Base-by-base conservation (phyloP, 192 early-diverging fungal species). In the Linnemannia exigua region DNA sequence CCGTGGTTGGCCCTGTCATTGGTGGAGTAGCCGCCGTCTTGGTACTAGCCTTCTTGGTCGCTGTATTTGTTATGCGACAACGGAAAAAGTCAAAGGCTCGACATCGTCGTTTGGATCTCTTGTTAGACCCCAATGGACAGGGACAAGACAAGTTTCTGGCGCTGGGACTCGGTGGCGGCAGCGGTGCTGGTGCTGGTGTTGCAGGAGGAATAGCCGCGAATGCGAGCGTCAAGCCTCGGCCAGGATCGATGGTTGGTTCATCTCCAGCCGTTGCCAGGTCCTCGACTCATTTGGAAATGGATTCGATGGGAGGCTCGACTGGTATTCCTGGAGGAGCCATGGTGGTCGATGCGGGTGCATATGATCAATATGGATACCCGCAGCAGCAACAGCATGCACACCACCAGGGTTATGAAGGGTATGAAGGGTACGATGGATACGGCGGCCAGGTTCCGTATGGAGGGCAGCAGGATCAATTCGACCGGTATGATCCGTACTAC, bases 11-110 rank as follows among this genome's bases (percentile, higher is more conserved):
- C 28, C 75, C 81, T 47, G 31, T 77, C 20, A 46, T 83, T 14
- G 81, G 81, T n/a, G 69, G 70, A 28, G 50, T 83, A 7, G 75
- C 75, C 14, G 81, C 41, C 22, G 81, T 83, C 20, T 47, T 83
- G 36, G 81, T 83, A 1, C 46, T 83, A 17, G 81, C 61, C 33
- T 83, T 83, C 38, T 28, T 83, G n/a, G 37, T 83, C 68, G 76
- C 35, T 22, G 81, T 83, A 17, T 58, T 83, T 77, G 61, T 83
- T 7, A 77, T 83, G 81, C 75, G 81, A 19, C 69, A 76, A 33
- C 61, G 50, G 50, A 83, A 83, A 63, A 83, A 78, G 71, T 72
- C 35, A 58, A 72, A 36, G 48, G 81, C 81, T 0, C 75, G 76
- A 33, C 77, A 83, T 58, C 77, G 81, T 78, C 63, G 80, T 33